A percentile compares a stretch with the other conserved stretches of the same genome.
Evolutionary conservation across 2,329 filamentous ascomycete species (phyloP).

Genomic region (Aspergillus sp.): DNA sequence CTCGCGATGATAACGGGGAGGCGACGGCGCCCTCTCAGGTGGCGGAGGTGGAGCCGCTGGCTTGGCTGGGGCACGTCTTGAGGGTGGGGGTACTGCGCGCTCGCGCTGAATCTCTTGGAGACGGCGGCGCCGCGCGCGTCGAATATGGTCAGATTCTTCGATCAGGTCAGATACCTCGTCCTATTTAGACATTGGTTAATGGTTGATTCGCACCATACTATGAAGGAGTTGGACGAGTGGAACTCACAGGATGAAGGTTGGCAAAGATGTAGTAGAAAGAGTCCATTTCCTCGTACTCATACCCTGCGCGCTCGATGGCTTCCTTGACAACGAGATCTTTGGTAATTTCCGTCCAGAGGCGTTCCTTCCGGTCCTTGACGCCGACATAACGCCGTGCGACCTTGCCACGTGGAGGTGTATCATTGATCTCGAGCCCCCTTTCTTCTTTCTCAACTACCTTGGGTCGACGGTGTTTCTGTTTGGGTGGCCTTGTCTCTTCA

Average conservation of each 20-base stretch:
- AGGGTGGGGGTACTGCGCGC: constrained; percentile 33
- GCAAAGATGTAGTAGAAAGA: constrained; percentile 91
- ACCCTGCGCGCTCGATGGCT: constrained; percentile 82
- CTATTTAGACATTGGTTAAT: constrained; percentile 50
- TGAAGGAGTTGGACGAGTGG: not conserved
- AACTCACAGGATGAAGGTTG: constrained; percentile 81
- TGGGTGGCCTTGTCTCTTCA: constrained; percentile 78
- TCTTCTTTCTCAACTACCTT: constrained; percentile 74
- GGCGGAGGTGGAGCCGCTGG: constrained; percentile 19
- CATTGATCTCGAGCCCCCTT: constrained; percentile 58
- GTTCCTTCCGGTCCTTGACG: constrained; percentile 50
- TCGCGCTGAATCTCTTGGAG: constrained; percentile 63
- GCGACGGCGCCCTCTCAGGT: constrained; percentile 24
- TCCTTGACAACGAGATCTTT: constrained; percentile 87
- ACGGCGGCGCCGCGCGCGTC: constrained; percentile 63
- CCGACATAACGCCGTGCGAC: constrained; percentile 51
- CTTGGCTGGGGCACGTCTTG: constrained; percentile 21
- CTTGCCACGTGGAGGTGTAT: constrained; percentile 45
- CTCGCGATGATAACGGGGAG: constrained; percentile 21
- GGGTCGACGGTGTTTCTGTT: constrained; percentile 74
- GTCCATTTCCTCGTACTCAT: constrained; percentile 88
- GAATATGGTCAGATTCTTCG: constrained; percentile 80
- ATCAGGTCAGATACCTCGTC: constrained; percentile 87
- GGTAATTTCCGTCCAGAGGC: constrained; percentile 96
- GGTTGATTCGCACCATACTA: not conserved